Evolutionary conservation across 2,329 filamentous ascomycete species (phyloP).

Genomic region (Xylaria multiplex): DNA sequence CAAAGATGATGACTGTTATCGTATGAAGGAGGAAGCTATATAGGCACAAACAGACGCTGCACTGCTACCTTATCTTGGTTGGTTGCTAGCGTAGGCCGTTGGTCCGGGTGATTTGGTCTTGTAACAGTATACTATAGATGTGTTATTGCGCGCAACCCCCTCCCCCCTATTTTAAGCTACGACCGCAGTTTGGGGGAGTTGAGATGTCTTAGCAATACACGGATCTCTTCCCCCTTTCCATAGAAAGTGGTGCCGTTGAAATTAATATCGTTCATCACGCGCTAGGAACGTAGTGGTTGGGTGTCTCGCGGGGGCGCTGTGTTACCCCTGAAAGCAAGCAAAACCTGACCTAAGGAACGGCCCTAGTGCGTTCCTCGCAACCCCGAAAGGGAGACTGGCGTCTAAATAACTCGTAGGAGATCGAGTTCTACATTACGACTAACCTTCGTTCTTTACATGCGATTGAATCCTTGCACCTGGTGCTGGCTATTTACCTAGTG

Average conservation of each 20-base stretch:
- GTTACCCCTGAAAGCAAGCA: conserved; percentile 24
- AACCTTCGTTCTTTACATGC: neutral
- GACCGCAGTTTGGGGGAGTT: neutral
- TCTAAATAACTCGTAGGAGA: neutral
- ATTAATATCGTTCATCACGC: neutral
- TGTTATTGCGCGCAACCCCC: neutral
- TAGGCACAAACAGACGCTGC: too few relatives aligned
- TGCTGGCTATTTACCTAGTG: neutral
- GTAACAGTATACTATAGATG: too few relatives aligned
- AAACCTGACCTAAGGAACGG: neutral
- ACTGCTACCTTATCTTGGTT: too few relatives aligned
- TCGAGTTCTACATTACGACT: neutral
- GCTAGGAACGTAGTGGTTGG: conserved; percentile 2
- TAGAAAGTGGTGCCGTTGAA: neutral
- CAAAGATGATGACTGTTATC: too few relatives aligned
- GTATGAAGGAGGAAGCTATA: too few relatives aligned
- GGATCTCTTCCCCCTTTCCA: neutral
- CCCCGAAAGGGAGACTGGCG: neutral
- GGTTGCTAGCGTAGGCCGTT: too few relatives aligned
- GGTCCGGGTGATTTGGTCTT: too few relatives aligned
- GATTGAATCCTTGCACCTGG: neutral
- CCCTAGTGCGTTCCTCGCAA: neutral
- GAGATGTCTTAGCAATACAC: neutral
- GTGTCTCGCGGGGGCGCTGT: conserved; percentile 7
- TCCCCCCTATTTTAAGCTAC: too few relatives aligned